Base-by-base conservation (phyloP, 164 flowering plant genomes). In the Berberis thunbergii region DNA sequence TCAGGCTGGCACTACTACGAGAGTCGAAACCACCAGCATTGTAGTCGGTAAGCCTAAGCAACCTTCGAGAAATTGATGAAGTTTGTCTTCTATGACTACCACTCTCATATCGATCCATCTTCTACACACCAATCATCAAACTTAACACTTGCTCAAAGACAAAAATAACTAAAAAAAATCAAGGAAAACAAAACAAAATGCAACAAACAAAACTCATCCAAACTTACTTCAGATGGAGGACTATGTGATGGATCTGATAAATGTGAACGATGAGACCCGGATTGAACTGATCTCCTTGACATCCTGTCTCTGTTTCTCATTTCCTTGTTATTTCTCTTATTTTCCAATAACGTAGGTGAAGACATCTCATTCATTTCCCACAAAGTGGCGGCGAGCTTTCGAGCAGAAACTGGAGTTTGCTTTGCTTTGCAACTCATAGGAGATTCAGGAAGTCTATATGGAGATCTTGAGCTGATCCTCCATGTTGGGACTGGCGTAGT, bases 281-380 rank as follows among this genome's bases (percentile, higher is more conserved):
- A 80, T 60, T 54, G 66, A 11, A 67, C 73, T 0, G 86, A 79
- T 73, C 81, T 74, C 26, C 26, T 26, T 26, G 75, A 41, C 3
- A 53, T 64, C 67, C 76, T 76, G 60, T 73, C 82, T 71, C 77
- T 80, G 48, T 46, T 72, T 45, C 75, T 72, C 41, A 41, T 65
- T 64, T 26, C 26, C 26, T 26, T 26, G 26, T 26, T 26, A 26
- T 26, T 26, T 26, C 76, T 78, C 63, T 67, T 75, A 38, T 61
- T 72, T 45, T 78, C 83, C 62, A 62, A 73, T 62, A 69, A 55
- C 39, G 69, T 63, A 3, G 84, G 87, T 4, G 86, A 81, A 11
- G 88, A 92, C 56, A 88, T 68, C 74, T 86, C 93, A 58, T 94
- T 89, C 90, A 91, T 79, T 70, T 88, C 97, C 99, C 99, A 94